phyloP scores from a whole-genome alignment of 1,139 yeast species.

The Geotrichum australiense region DNA sequence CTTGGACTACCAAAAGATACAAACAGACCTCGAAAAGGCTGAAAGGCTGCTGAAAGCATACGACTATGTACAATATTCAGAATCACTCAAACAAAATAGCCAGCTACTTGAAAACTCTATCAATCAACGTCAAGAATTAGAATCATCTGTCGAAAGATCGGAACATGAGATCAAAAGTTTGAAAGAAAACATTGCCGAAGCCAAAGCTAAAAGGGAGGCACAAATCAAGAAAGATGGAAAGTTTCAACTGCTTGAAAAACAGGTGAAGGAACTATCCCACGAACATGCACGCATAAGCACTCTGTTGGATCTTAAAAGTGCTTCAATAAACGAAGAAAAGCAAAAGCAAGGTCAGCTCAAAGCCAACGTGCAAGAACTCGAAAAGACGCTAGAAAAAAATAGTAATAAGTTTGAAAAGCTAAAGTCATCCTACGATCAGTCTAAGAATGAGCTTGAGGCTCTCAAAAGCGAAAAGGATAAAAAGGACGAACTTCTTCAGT shows the following conservation, averaged over 20 bases:
- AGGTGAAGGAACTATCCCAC: conserved; percentile 55
- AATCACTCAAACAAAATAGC: conserved; percentile 29
- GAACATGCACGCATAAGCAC: conserved; percentile 64
- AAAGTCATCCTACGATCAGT: conserved; percentile 39
- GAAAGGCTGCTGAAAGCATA: conserved; percentile 72
- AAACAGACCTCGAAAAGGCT: conserved; percentile 69
- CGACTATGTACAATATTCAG: conserved; percentile 48
- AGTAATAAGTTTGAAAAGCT: conserved; percentile 28
- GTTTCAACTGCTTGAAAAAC: conserved; percentile 52
- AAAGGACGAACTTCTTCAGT: conserved; percentile 75
- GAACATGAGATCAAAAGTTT: conserved; percentile 52
- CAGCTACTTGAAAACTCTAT: conserved; percentile 36
- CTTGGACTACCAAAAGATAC: conserved; percentile 79
- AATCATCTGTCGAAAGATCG: conserved; percentile 39
- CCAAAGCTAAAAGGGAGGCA: conserved; percentile 49
- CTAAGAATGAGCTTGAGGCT: conserved; percentile 40
- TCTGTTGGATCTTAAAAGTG: conserved; percentile 43
- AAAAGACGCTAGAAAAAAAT: conserved; percentile 21
- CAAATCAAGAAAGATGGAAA: conserved; percentile 63
- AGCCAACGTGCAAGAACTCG: conserved; percentile 24
- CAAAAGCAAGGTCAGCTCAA: conserved; percentile 25
- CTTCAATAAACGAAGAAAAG: conserved; percentile 12
- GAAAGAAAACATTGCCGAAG: conserved; percentile 52
- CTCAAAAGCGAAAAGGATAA: conserved; percentile 47
- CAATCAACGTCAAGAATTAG: conserved; percentile 35